Base-by-base conservation (phyloP, 805 yeast genomes). In the Myxozyma geophila region DNA sequence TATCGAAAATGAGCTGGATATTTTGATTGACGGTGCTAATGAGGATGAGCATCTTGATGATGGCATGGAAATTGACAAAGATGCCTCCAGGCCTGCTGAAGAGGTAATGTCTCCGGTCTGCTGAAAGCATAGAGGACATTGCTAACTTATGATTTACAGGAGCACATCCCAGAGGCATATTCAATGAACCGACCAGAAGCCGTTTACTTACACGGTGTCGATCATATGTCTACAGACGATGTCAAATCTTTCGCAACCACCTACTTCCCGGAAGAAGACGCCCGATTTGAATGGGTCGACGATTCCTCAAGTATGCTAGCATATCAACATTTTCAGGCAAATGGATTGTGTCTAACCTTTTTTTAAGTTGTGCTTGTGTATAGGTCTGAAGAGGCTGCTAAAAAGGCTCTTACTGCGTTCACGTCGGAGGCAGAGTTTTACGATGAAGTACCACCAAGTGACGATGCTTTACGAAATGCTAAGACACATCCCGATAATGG, bases 201-300 rank as follows among this genome's bases (percentile, higher is more conserved):
- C 0, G 69, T 86, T 21, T 77, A 75, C 53, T 67, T 86, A 2
- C 72, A 77, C 49, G 90, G 90, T 33, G 89, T 86, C 6, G 88
- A 86, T 67, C 82, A 80, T 59, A 76, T 86, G 57, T 81, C 87
- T 23, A 84, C 88, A 7, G 78, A 80, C 52, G 85, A 85, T 58
- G 81, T 86, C 67, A 83, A 82, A 72, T 72, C 78, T 7, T 86
- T 80, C 70, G 71, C 85, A 10, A 85, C 84, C 59, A 74, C 76
- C 62, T 81, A 82, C 67, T 64, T 80, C 54, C 79, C 81, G 66
- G 79, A 74, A 59, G 65, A 39, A 6, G 41, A 50, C 9, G 73
- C 72, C 9, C 33, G 37, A 44, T 69, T 85, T 17, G 83, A 86
- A 70, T 86, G 90, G 90, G 80, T 86, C 47, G 83, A 86, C 70